phyloP scores from a whole-genome alignment of 2,329 filamentous ascomycete species.

The Fusarium dlaminii region DNA sequence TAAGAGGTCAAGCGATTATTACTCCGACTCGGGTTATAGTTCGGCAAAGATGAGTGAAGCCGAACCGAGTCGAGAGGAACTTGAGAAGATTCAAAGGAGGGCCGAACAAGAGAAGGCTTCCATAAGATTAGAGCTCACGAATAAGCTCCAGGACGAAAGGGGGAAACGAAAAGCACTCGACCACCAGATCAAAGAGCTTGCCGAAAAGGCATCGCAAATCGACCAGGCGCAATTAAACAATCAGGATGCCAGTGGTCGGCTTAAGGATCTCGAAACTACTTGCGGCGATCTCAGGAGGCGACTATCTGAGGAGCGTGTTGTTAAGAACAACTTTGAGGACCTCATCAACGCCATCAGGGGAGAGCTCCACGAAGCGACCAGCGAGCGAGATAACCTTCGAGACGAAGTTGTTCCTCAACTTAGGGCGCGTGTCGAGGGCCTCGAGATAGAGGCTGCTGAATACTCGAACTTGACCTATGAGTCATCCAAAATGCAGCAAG shows the following conservation, averaged over 20 bases:
- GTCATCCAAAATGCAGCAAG: conserved; percentile 85
- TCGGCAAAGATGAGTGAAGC: conserved; percentile 79
- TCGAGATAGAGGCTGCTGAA: conserved; percentile 78
- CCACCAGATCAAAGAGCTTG: conserved; percentile 82
- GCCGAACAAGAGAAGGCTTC: conserved; percentile 92
- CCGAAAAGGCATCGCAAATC: conserved; percentile 77
- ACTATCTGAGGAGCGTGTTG: conserved; percentile 83
- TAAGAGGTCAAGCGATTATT: conserved; percentile 94
- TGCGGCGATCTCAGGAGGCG: conserved; percentile 86
- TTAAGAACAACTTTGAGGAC: conserved; percentile 94
- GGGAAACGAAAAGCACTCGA: conserved; percentile 79
- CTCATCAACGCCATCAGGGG: conserved; percentile 83
- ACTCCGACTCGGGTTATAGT: conserved; percentile 93
- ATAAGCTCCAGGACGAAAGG: conserved; percentile 88
- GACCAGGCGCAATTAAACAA: conserved; percentile 65
- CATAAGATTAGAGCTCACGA: conserved; percentile 83
- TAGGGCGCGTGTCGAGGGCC: conserved; percentile 77
- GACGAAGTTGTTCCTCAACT: conserved; percentile 88
- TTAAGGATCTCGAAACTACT: conserved; percentile 80
- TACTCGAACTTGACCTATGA: conserved; percentile 81
- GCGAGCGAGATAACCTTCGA: conserved; percentile 90
- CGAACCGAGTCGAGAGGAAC: conserved; percentile 72
- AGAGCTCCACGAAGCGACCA: conserved; percentile 82
- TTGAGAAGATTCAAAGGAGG: conserved; percentile 83
- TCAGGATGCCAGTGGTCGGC: conserved; percentile 66